phyloP scores from a whole-genome alignment of 1,284 basidiomycete species.

The Peniophora sp. region DNA sequence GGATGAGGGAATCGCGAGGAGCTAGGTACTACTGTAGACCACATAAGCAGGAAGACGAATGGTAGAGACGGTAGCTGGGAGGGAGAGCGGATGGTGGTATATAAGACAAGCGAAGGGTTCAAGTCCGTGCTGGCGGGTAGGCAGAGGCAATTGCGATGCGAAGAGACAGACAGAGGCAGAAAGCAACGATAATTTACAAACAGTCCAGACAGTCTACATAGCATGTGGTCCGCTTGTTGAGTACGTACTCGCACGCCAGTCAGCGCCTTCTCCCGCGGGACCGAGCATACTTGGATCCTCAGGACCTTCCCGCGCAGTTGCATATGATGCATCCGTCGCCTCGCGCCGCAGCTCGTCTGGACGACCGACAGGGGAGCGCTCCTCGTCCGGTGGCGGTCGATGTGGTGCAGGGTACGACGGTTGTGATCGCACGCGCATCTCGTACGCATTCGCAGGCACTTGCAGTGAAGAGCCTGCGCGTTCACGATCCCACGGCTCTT shows the following conservation, averaged over 20 bases:
- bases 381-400: neutral
- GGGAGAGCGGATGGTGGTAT: too few relatives aligned
- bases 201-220: neutral
- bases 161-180: too few relatives aligned
- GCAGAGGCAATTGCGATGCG: too few relatives aligned
- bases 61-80: too few relatives aligned
- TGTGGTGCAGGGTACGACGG: constrained; percentile 12
- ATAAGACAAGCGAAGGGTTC: too few relatives aligned
- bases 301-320: constrained; percentile 32
- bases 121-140: too few relatives aligned
- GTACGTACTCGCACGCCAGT: constrained; percentile 8
- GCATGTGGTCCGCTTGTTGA: constrained; percentile 5
- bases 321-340: constrained; percentile 26
- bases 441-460: constrained; percentile 26
- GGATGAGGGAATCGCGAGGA: too few relatives aligned
- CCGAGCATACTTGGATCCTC: constrained; percentile 4
- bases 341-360: constrained; percentile 8
- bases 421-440: constrained; percentile 42
- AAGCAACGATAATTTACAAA: too few relatives aligned
- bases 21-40: too few relatives aligned
- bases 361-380: constrained; percentile 4
- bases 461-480: constrained; percentile 3
- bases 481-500: constrained; percentile 7
- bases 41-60: too few relatives aligned
- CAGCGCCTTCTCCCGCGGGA: constrained; percentile 5